phyloP scores from a whole-genome alignment of 495 filamentous ascomycete species.

The Diplogelasinospora grovesii region DNA sequence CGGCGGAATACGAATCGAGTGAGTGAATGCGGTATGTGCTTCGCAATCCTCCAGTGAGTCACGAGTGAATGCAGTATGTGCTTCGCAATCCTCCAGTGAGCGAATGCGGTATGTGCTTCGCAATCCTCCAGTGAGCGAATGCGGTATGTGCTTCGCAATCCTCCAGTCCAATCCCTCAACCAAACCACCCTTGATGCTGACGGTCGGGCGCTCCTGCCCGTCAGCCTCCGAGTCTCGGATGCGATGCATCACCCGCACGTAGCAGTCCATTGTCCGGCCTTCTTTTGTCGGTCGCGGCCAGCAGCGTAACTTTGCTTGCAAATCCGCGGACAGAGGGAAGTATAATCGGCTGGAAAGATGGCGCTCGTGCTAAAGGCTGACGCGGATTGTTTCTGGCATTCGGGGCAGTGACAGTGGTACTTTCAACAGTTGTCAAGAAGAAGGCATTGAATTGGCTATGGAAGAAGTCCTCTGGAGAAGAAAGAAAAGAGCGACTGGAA shows the following conservation, averaged over 20 bases:
- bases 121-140: too few species aligned
- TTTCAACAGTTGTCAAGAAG: too few species aligned
- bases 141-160: slow-evolving; percentile 37
- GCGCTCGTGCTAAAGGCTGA: slow-evolving; percentile 54
- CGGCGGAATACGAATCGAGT: too few species aligned
- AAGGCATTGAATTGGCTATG: too few species aligned
- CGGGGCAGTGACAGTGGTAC: slow-evolving; percentile 55
- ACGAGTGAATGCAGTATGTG: too few species aligned
- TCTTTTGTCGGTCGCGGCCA: slow-evolving; percentile 36
- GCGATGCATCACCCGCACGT: slow-evolving; percentile 43
- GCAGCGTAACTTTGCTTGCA: slow-evolving; percentile 22
- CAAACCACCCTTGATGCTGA: slow-evolving; percentile 47
- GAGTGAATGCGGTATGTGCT: too few species aligned
- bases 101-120: too few species aligned
- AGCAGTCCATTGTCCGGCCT: slow-evolving; percentile 42
- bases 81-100: too few species aligned
- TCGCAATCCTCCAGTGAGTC: too few species aligned
- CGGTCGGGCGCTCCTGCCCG: slow-evolving; percentile 23
- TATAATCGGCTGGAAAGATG: slow-evolving; percentile 29
- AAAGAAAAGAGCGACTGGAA: too few species aligned
- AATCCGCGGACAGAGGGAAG: slow-evolving; percentile 41
- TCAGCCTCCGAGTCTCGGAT: slow-evolving; percentile 33
- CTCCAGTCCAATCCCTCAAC: slow-evolving; percentile 36
- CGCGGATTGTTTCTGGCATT: slow-evolving; percentile 52
- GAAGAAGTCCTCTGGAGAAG: too few species aligned